Percentiles rank a stretch among this genome's conserved stretches.
phyloP scores from a whole-genome alignment of 2,329 filamentous ascomycete species.

The Allantophomopsis lycopodina region DNA sequence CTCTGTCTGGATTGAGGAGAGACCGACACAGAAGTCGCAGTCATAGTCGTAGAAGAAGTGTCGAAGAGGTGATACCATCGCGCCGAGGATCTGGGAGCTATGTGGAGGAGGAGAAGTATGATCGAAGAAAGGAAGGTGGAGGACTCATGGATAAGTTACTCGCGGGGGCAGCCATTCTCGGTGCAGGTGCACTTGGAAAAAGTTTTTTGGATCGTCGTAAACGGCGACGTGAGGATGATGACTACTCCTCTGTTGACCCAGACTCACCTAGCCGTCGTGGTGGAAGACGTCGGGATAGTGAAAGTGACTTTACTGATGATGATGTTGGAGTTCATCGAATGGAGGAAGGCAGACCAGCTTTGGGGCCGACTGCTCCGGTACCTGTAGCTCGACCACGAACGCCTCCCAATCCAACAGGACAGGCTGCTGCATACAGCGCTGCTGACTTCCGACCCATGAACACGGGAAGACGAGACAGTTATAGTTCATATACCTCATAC shows the following conservation, averaged over 20 bases:
- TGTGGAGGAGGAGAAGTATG: conserved; percentile 47
- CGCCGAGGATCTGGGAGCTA: conserved; percentile 42
- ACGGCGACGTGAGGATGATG: conserved; percentile 35
- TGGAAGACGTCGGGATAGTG: conserved; percentile 16
- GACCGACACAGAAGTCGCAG: conserved; percentile 21
- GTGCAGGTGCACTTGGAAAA: conserved; percentile 47
- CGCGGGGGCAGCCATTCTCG: conserved; percentile 44
- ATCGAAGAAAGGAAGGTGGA: conserved; percentile 23
- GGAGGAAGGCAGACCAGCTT: conserved; percentile 20
- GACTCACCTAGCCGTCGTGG: conserved; percentile 41
- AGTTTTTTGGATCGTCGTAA: conserved; percentile 39
- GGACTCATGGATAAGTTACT: conserved; percentile 49
- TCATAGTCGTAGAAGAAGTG: neutral
- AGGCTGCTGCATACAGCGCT: conserved; percentile 32
- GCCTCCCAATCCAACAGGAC: conserved; percentile 26
- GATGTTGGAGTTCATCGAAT: conserved; percentile 9
- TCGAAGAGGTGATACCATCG: conserved; percentile 17
- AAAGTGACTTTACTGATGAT: conserved; percentile 32
- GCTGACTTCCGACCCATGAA: conserved; percentile 24
- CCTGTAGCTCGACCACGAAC: conserved; percentile 4
- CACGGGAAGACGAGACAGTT: conserved; percentile 26
- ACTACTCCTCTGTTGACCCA: conserved; percentile 47
- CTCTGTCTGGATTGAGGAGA: conserved; percentile 27
- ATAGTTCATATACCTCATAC: conserved; percentile 44
- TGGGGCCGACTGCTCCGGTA: conserved; percentile 27